These are phyloP conservation scores for Nitzschia sp. DNA, from an alignment of 108 stramenopile genomes.

Conservation along the genomic window DNA sequence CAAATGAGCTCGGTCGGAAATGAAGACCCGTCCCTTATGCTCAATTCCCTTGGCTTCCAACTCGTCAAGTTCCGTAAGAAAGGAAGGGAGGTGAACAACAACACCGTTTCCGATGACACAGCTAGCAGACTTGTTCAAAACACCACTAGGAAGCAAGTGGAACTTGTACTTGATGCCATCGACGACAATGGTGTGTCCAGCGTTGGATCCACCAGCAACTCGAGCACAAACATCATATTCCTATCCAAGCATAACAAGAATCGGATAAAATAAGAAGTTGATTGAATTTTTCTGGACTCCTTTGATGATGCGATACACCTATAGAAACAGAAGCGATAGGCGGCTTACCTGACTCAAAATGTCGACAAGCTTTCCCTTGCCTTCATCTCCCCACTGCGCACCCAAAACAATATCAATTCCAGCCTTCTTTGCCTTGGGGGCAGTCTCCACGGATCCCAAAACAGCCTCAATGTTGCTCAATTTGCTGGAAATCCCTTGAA, in stretches of 20 bases:
- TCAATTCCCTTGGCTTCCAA: constrained; percentile 74
- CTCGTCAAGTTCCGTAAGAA: constrained; percentile 88
- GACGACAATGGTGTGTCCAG: constrained; percentile 96
- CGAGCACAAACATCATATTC: constrained; percentile 96
- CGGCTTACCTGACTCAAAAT: constrained; percentile 76
- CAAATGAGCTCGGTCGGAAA: constrained; percentile 96
- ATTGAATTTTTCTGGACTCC: too few relatives aligned
- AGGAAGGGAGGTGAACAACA: constrained; percentile 93
- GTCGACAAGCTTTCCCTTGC: constrained; percentile 99
- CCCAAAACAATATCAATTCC: constrained; percentile 93
- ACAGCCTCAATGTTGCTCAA: constrained; percentile 34
- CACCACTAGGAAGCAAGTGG: constrained; percentile 96
- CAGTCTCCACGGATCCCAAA: constrained; percentile 23
- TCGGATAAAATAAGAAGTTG: too few relatives aligned
- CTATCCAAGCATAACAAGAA: constrained; percentile 13
- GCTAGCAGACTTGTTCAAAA: constrained; percentile 84
- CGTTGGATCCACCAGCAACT: constrained; percentile 96
- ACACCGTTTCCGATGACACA: constrained; percentile 98
- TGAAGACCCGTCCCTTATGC: constrained; percentile 81
- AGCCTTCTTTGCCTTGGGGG: constrained; percentile 18
- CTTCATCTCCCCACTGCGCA: constrained; percentile 99
- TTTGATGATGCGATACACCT: too few relatives aligned
- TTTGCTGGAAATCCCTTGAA: constrained; percentile 41
- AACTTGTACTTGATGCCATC: constrained; percentile 97
- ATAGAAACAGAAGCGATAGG: too few relatives aligned